phyloP scores from a whole-genome alignment of 2,329 filamentous ascomycete genomes.

The Fusarium sp. region DNA sequence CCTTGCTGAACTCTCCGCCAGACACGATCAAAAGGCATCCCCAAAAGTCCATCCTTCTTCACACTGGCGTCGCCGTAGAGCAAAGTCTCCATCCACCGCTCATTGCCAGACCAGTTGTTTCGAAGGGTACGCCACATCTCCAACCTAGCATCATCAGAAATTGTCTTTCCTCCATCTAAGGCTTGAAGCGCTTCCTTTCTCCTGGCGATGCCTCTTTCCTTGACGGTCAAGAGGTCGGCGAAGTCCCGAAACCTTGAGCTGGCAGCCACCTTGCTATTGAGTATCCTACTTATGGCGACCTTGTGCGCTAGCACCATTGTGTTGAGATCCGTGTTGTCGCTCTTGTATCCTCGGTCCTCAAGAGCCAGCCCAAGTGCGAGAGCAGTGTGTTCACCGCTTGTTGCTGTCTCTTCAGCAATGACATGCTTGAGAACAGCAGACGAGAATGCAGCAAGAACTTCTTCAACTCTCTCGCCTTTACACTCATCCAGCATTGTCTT shows the following conservation, averaged over 20 bases:
- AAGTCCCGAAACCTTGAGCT: slow-evolving; percentile 75
- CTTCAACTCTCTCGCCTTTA: slow-evolving; percentile 90
- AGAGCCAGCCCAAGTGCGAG: slow-evolving; percentile 70
- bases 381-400: slow-evolving; percentile 60
- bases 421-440: slow-evolving; percentile 83
- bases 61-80: slow-evolving; percentile 75
- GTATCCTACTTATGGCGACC: slow-evolving; percentile 71
- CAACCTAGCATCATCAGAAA: slow-evolving; percentile 60
- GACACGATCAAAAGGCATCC: slow-evolving; percentile 76
- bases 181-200: slow-evolving; percentile 65
- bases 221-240: slow-evolving; percentile 73
- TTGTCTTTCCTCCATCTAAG: slow-evolving; percentile 51
- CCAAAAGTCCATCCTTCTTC: slow-evolving; percentile 74
- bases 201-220: slow-evolving; percentile 70
- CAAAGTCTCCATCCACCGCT: slow-evolving; percentile 80
- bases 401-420: slow-evolving; percentile 62
- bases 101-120: slow-evolving; percentile 85
- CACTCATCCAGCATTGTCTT: slow-evolving; percentile 99
- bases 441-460: slow-evolving; percentile 87
- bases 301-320: slow-evolving; percentile 82
- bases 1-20: slow-evolving; percentile 78
- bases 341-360: slow-evolving; percentile 71
- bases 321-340: slow-evolving; percentile 69
- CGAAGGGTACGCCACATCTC: slow-evolving; percentile 73
- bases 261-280: slow-evolving; percentile 73